These are phyloP conservation scores for Paecilomyces variotii DNA, from an alignment of 2,329 filamentous ascomycete species.

Conservation along the genomic window DNA sequence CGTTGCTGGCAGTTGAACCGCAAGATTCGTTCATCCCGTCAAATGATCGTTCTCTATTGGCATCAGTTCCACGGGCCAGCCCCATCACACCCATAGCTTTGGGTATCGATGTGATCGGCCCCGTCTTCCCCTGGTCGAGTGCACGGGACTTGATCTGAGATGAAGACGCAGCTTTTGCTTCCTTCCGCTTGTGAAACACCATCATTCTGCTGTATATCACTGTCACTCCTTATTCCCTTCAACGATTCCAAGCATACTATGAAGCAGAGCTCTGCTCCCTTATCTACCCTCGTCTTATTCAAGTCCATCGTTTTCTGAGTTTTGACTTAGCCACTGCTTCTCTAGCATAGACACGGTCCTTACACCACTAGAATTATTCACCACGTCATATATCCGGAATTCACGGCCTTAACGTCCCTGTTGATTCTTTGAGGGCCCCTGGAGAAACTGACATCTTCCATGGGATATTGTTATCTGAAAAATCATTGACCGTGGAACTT, in stretches of 20 bases:
- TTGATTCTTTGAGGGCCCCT: not conserved
- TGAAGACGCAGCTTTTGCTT: not conserved
- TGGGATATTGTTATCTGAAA: not conserved
- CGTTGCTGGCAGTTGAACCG: not conserved
- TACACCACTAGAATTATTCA: not conserved
- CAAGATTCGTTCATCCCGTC: not conserved
- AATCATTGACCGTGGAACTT: not conserved
- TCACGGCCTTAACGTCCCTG: conserved; percentile 3
- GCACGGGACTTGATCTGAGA: not conserved
- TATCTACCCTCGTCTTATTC: conserved; percentile 4
- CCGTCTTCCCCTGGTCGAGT: conserved; percentile 15
- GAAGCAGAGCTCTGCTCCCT: not conserved
- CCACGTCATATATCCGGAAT: not conserved
- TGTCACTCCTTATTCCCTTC: not conserved
- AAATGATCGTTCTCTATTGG: conserved; percentile 3
- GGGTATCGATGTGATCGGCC: conserved; percentile 10
- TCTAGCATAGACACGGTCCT: not conserved
- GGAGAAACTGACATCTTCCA: not conserved
- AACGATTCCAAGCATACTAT: not conserved
- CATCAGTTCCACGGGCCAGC: conserved; percentile 8
- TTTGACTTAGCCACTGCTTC: not conserved
- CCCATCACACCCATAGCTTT: conserved; percentile 11
- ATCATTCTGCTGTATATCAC: not conserved
- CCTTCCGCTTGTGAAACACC: not conserved
- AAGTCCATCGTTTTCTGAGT: not conserved